phyloP scores from a whole-genome alignment of 176 grass and related monocot species.

The Sorghum bicolor region DNA sequence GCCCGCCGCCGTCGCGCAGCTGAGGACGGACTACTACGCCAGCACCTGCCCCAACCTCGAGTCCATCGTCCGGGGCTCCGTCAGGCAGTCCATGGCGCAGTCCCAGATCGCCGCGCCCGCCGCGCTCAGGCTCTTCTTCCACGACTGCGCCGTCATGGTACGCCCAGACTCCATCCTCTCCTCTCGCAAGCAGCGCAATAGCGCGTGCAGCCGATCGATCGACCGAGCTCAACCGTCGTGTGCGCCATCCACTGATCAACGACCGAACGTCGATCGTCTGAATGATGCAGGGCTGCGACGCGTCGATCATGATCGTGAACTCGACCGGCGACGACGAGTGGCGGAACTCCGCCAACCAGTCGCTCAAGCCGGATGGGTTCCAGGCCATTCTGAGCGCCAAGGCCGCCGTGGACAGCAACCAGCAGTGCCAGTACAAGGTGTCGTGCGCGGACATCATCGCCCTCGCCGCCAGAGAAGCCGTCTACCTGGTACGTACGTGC shows the following conservation, averaged over 20 bases:
- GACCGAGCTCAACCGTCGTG: too few species aligned
- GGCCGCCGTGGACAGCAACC: constrained; percentile 49
- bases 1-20: not conserved
- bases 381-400: constrained; percentile 38
- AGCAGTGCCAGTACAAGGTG: constrained; percentile 46
- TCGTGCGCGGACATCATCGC: constrained; percentile 55
- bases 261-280: not conserved
- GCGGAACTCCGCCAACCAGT: constrained; percentile 31
- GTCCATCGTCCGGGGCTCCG: constrained; percentile 30
- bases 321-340: constrained; percentile 50
- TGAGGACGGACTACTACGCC: constrained; percentile 23
- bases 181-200: too few species aligned
- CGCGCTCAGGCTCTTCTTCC: constrained; percentile 48
- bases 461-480: constrained; percentile 43
- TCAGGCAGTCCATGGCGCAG: constrained; percentile 37
- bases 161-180: too few species aligned
- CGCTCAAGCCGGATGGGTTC: constrained; percentile 45
- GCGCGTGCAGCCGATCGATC: too few species aligned
- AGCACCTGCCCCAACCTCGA: constrained; percentile 44
- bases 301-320: constrained; percentile 49
- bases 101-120: constrained; percentile 35
- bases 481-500: not conserved
- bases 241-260: too few species aligned
- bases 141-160: constrained; percentile 50
- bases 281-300: constrained; percentile 45